phyloP scores from a whole-genome alignment of 176 grass and related monocot species.

The Bonia amplexicaulis region DNA sequence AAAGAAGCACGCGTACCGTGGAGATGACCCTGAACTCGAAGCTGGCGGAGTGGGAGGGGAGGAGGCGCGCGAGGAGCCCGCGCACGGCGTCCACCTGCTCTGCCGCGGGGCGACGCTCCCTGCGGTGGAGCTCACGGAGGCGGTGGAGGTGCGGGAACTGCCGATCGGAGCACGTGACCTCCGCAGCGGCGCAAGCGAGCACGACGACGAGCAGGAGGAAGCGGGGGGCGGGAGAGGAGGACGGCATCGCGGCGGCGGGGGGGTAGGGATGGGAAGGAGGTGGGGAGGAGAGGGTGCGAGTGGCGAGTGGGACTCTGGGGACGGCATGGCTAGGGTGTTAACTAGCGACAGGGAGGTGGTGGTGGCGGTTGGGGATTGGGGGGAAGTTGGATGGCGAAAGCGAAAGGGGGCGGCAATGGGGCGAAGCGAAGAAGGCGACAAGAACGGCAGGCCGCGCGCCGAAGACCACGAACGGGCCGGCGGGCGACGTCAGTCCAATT shows the following conservation, averaged over 20 bases:
- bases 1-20: constrained; percentile 34
- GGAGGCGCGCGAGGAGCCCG: constrained; percentile 44
- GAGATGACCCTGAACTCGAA: constrained; percentile 56
- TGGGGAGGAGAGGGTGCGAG: neutral
- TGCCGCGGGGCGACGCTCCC: constrained; percentile 15
- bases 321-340: constrained; percentile 26
- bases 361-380: constrained; percentile 12
- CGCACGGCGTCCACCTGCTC: constrained; percentile 47
- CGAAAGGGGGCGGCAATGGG: constrained; percentile 28
- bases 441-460: constrained; percentile 27
- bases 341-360: constrained; percentile 3
- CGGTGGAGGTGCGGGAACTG: constrained; percentile 45
- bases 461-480: neutral
- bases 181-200: constrained; percentile 25
- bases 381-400: constrained; percentile 18
- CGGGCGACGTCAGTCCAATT: neutral
- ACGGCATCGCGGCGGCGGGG: neutral
- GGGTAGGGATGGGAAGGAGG: neutral
- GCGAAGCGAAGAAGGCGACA: constrained; percentile 35
- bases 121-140: constrained; percentile 46
- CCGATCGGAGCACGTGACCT: neutral
- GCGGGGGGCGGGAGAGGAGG: neutral
- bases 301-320: constrained; percentile 3
- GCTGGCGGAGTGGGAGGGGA: constrained; percentile 58
- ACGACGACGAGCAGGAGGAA: constrained; percentile 10